Percentiles rank a stretch among this genome's conserved stretches.
phyloP scores from a whole-genome alignment of 495 filamentous ascomycete genomes.

The Aspergillus baeticus region DNA sequence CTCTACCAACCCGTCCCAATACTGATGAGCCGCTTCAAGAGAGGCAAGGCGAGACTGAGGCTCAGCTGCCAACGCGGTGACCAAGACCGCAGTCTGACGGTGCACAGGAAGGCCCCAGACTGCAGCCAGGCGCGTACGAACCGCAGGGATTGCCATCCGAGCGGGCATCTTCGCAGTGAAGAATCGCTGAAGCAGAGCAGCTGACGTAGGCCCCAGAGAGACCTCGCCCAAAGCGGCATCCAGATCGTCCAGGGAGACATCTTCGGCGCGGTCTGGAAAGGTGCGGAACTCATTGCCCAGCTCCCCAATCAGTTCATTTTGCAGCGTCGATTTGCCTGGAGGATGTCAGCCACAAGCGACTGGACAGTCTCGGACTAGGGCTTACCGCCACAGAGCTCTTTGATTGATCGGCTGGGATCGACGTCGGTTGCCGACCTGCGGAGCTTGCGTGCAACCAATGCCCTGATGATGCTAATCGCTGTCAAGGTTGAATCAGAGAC shows the following conservation, averaged over 20 bases:
- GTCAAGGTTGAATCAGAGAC: conserved; percentile 70
- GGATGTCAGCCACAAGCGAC: too few relatives aligned
- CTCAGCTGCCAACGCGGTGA: neutral
- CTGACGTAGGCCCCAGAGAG: conserved; percentile 90
- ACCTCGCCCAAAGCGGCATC: conserved; percentile 82
- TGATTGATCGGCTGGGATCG: conserved; percentile 61
- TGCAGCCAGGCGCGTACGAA: neutral
- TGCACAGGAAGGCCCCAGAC: conserved; percentile 1
- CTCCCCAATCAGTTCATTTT: conserved; percentile 92
- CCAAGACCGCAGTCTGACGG: conserved; percentile 6
- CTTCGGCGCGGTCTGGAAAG: conserved; percentile 95
- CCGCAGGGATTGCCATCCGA: neutral
- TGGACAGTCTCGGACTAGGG: too few relatives aligned
- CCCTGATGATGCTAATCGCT: conserved; percentile 81
- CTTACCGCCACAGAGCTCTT: conserved; percentile 96
- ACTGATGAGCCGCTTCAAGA: neutral
- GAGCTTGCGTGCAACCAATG: conserved; percentile 89
- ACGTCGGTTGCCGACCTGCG: conserved; percentile 71
- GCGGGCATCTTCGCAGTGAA: conserved; percentile 79
- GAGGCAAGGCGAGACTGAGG: neutral
- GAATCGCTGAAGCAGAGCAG: conserved; percentile 82
- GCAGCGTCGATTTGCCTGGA: conserved; percentile 94
- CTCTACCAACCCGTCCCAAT: conserved; percentile 3
- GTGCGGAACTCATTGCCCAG: conserved; percentile 96
- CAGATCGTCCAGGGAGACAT: conserved; percentile 31